Percentiles rank a stretch among this genome's conserved stretches.
Evolutionary conservation across 768 basidiomycete species (phyloP).

Genomic region (Pleurotus pulmonarius): DNA sequence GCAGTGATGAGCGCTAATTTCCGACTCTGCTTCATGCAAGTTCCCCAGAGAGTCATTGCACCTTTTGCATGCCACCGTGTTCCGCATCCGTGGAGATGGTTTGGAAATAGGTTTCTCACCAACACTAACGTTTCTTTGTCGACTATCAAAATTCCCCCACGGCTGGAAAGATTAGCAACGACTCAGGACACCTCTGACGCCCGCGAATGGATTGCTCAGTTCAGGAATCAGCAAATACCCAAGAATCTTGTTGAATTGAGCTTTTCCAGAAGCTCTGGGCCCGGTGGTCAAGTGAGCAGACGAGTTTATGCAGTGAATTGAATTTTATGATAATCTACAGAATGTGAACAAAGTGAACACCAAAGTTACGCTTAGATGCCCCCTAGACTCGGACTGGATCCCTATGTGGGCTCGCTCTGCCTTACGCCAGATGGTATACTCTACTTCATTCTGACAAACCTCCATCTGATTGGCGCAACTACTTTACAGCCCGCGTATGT

Average conservation of each 20-base stretch:
- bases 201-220: conserved; percentile 49
- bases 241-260: conserved; percentile 54
- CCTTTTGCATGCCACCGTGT: too few species aligned
- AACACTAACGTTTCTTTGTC: too few species aligned
- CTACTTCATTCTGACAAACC: too few species aligned
- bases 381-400: conserved; percentile 59
- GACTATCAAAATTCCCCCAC: conserved; percentile 40
- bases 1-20: too few species aligned
- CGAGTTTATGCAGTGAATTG: background rate
- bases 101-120: too few species aligned
- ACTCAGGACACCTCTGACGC: conserved; percentile 44
- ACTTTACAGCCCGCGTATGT: conserved; percentile 55
- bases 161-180: conserved; percentile 27
- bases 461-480: background rate
- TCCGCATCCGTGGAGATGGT: too few species aligned
- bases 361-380: conserved; percentile 65
- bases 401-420: conserved; percentile 54
- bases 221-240: conserved; percentile 43
- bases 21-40: too few species aligned
- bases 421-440: too few species aligned
- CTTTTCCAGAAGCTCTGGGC: conserved; percentile 79
- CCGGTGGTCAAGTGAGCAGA: conserved; percentile 70
- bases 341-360: conserved; percentile 92
- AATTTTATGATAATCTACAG: conserved; percentile 28
- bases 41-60: too few species aligned